Conservation (phyloP, 495 filamentous ascomycete species). For the Hypoxylon intermedium region DNA sequence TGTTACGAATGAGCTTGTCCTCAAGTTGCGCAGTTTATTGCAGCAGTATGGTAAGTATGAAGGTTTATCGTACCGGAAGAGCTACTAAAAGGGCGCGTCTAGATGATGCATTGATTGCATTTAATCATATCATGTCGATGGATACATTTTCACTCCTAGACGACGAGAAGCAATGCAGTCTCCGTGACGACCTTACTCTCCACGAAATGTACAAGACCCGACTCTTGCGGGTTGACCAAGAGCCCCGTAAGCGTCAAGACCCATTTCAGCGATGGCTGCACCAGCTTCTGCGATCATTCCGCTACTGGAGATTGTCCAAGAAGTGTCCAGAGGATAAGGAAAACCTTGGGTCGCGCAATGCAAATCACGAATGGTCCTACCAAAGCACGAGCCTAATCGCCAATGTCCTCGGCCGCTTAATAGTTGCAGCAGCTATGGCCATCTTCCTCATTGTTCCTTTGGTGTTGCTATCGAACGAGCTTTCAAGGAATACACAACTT, state of each 20-base stretch:
- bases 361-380: conserved; percentile 1
- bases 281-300: not conserved
- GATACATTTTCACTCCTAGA: conserved; percentile 16
- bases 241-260: not conserved
- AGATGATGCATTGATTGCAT: conserved; percentile 10
- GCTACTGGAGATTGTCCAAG: conserved; percentile 3
- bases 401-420: not conserved
- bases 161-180: conserved; percentile 7
- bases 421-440: not conserved
- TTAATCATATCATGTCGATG: conserved; percentile 20
- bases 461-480: not conserved
- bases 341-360: not conserved
- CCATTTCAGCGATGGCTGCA: conserved; percentile 10
- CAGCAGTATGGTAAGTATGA: conserved; percentile 6
- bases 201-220: conserved; percentile 10
- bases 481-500: not conserved
- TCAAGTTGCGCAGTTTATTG: conserved; percentile 2
- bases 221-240: conserved; percentile 5
- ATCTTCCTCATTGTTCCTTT: conserved; percentile 3
- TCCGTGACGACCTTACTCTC: conserved; percentile 1
- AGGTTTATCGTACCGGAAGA: not conserved
- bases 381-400: conserved; percentile 6
- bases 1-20: not conserved
- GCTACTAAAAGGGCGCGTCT: not conserved
- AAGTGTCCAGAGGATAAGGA: not conserved